A percentile compares a stretch with the other conserved stretches of the same genome.
These are phyloP conservation scores for Helianthus annuus DNA, from an alignment of 129 eudicot genomes.

Conservation along the genomic window DNA sequence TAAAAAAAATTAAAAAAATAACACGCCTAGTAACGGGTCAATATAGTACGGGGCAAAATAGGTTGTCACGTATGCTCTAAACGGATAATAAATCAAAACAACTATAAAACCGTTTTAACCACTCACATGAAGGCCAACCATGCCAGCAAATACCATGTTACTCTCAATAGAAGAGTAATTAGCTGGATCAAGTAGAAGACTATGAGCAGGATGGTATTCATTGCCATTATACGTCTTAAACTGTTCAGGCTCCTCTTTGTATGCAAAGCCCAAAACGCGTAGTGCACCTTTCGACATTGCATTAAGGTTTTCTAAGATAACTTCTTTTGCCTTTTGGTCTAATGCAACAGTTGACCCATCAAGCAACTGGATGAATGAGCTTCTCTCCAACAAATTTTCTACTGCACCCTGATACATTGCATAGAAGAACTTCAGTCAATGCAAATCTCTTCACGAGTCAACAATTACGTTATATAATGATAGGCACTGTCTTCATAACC, in stretches of 20 bases:
- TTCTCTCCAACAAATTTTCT: slow-evolving; percentile 84
- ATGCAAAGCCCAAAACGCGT: slow-evolving; percentile 96
- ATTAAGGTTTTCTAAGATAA: slow-evolving; percentile 62
- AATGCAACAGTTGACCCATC: slow-evolving; percentile 82
- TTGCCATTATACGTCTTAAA: slow-evolving; percentile 74
- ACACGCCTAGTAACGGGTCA: too few species aligned
- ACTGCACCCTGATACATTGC: slow-evolving; percentile 76
- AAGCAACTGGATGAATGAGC: slow-evolving; percentile 67
- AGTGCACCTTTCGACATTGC: slow-evolving; percentile 69
- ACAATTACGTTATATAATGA: too few species aligned
- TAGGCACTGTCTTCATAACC: too few species aligned
- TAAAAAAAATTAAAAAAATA: too few species aligned
- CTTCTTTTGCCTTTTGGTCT: slow-evolving; percentile 46
- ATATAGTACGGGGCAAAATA: too few species aligned
- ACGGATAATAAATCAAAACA: background rate
- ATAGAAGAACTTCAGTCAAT: too few species aligned
- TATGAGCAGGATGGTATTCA: slow-evolving; percentile 85
- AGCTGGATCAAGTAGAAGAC: slow-evolving; percentile 70
- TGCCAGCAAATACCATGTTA: slow-evolving; percentile 75
- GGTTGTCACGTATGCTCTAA: background rate
- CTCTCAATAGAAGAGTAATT: slow-evolving; percentile 82
- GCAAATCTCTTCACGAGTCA: too few species aligned
- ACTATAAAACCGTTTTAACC: background rate
- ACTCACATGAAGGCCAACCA: slow-evolving; percentile 92
- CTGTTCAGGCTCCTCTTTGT: slow-evolving; percentile 73